phyloP scores from a whole-genome alignment of 2,329 filamentous ascomycete species.

The Orbilia brochopaga region DNA sequence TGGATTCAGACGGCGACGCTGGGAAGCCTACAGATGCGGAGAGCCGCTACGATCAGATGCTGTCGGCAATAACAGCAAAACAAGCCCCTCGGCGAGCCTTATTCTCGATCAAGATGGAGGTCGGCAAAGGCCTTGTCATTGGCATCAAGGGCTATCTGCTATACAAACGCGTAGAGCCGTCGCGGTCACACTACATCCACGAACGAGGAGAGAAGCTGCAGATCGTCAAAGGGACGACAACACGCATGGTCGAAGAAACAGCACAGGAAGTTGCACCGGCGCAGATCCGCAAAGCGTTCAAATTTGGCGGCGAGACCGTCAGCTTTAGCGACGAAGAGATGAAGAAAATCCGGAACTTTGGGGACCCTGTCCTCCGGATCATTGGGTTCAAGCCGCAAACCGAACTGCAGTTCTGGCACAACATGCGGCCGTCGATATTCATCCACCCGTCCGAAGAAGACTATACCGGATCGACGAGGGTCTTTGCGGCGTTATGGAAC shows the following conservation, averaged over 20 bases:
- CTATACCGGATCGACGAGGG: conserved; percentile 86
- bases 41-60: conserved; percentile 59
- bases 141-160: conserved; percentile 93
- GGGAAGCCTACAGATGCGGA: conserved; percentile 70
- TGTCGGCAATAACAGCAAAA: conserved; percentile 89
- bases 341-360: conserved; percentile 77
- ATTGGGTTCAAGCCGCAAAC: conserved; percentile 89
- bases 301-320: conserved; percentile 89
- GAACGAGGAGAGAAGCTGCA: conserved; percentile 83
- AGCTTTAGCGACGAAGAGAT: conserved; percentile 86
- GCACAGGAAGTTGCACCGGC: conserved; percentile 71
- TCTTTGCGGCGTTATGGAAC: conserved; percentile 88
- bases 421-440: conserved; percentile 83
- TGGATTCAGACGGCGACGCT: conserved; percentile 52
- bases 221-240: conserved; percentile 76
- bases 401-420: conserved; percentile 80
- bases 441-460: conserved; percentile 92
- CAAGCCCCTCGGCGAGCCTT: conserved; percentile 82
- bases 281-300: conserved; percentile 90
- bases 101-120: conserved; percentile 87
- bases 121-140: conserved; percentile 82
- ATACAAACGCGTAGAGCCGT: conserved; percentile 80
- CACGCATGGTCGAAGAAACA: conserved; percentile 77
- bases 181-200: conserved; percentile 85
- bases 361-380: conserved; percentile 80